Percentiles rank a stretch among this genome's conserved stretches.
These are phyloP conservation scores for Alternaria sp. DNA, from an alignment of 2,329 filamentous ascomycete genomes.

Conservation along the genomic window DNA sequence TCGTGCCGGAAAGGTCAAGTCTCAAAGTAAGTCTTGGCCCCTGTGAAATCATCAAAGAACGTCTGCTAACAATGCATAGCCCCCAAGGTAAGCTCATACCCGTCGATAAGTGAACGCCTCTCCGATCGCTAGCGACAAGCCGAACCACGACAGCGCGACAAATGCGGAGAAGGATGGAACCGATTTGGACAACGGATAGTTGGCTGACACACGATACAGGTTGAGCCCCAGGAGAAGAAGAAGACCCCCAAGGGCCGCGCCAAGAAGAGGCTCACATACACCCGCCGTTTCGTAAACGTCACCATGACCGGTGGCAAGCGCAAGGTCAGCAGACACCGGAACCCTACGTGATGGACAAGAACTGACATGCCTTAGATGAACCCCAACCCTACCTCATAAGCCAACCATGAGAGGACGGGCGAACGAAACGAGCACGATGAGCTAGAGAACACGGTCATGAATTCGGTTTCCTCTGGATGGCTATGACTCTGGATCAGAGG, in stretches of 20 bases:
- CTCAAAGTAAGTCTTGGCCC: conserved; percentile 37
- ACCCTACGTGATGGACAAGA: neutral
- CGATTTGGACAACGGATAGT: neutral
- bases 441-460: conserved; percentile 47
- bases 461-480: conserved; percentile 47
- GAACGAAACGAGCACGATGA: conserved; percentile 42
- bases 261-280: conserved; percentile 96
- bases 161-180: neutral
- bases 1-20: conserved; percentile 98
- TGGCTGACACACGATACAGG: conserved; percentile 60
- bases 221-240: conserved; percentile 92
- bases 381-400: conserved; percentile 79
- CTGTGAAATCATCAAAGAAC: conserved; percentile 3
- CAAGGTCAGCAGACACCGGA: conserved; percentile 71
- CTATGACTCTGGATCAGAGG: conserved; percentile 53
- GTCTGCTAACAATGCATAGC: conserved; percentile 31
- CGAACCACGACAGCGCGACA: neutral
- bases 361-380: conserved; percentile 70
- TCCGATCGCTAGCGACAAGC: conserved; percentile 3
- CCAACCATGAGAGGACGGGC: conserved; percentile 32
- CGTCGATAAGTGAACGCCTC: conserved; percentile 1
- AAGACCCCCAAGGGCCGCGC: conserved; percentile 97
- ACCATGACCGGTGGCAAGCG: conserved; percentile 97
- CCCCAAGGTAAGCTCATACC: conserved; percentile 34
- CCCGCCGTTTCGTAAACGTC: conserved; percentile 97